These are phyloP conservation scores for Neofusicoccum sp. DNA, from an alignment of 2,329 filamentous ascomycete species.

Conservation along the genomic window DNA sequence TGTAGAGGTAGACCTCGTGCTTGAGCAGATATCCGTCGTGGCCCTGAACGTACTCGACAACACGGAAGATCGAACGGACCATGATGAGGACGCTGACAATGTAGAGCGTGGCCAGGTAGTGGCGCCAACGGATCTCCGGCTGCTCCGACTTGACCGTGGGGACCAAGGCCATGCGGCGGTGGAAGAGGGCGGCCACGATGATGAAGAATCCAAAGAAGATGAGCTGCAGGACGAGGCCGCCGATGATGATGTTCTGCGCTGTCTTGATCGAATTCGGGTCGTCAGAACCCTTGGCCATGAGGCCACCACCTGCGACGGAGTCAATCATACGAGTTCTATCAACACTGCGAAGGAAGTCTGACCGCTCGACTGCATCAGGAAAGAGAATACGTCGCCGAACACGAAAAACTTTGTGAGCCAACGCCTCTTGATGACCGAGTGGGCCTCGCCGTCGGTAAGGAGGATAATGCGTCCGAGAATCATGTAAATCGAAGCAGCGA, in stretches of 20 bases:
- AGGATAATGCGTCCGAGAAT: constrained; percentile 44
- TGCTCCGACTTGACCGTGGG: not conserved
- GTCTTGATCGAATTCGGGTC: not conserved
- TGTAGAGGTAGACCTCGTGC: constrained; percentile 51
- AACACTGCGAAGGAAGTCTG: not conserved
- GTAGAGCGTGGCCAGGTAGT: constrained; percentile 49
- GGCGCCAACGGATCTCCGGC: constrained; percentile 30
- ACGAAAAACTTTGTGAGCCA: constrained; percentile 49
- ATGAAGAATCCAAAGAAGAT: constrained; percentile 37
- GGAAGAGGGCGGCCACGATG: constrained; percentile 34
- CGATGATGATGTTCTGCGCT: constrained; percentile 24
- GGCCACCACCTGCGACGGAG: not conserved
- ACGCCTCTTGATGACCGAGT: constrained; percentile 37
- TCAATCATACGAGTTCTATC: not conserved
- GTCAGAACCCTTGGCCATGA: constrained; percentile 3
- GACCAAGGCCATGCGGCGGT: constrained; percentile 23
- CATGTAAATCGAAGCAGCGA: constrained; percentile 53
- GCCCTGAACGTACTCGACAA: constrained; percentile 53
- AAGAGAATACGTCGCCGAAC: constrained; percentile 45
- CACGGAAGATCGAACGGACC: constrained; percentile 51
- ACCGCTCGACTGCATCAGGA: constrained; percentile 41
- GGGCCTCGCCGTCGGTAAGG: constrained; percentile 36
- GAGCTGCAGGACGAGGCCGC: constrained; percentile 37
- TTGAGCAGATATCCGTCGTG: constrained; percentile 47
- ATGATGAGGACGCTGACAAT: constrained; percentile 49